A percentile compares a stretch with the other conserved stretches of the same genome.
These are phyloP conservation scores for Cryptococcus sp. DNA, from an alignment of 1,284 basidiomycete genomes.

Conservation along the genomic window DNA sequence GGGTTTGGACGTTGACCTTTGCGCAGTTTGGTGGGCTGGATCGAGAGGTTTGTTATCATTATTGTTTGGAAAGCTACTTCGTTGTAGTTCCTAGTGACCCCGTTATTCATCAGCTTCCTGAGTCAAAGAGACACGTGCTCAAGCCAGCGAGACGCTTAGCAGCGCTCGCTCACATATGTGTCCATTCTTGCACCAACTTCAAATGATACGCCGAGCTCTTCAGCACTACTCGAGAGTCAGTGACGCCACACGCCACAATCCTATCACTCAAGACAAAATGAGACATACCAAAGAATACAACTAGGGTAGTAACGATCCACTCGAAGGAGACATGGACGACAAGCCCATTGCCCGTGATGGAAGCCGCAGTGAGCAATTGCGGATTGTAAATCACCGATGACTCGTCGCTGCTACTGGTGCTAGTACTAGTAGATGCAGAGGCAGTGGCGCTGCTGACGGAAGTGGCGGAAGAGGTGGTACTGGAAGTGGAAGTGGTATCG, in stretches of 20 bases:
- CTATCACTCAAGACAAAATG: background rate
- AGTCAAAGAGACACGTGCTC: background rate
- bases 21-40: conserved; percentile 6
- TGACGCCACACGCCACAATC: background rate
- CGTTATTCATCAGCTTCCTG: background rate
- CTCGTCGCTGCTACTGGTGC: conserved; percentile 1
- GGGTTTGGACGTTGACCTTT: background rate
- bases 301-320: conserved; percentile 29
- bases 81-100: conserved; percentile 27
- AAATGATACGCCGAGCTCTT: conserved; percentile 24
- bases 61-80: conserved; percentile 40
- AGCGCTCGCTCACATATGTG: conserved; percentile 24
- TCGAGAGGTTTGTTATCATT: conserved; percentile 32
- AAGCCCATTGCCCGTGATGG: conserved; percentile 34
- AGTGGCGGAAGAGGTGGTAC: conserved; percentile 1
- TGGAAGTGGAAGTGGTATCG: background rate
- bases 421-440: background rate
- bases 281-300: conserved; percentile 34
- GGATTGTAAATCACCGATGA: conserved; percentile 25
- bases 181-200: conserved; percentile 28
- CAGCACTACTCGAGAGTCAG: conserved; percentile 14
- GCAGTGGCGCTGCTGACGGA: background rate
- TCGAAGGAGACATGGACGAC: conserved; percentile 39
- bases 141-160: background rate
- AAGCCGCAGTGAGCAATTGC: conserved; percentile 36